These are phyloP conservation scores for Colletotrichum tanaceti DNA, from an alignment of 2,329 filamentous ascomycete genomes.

Conservation along the genomic window DNA sequence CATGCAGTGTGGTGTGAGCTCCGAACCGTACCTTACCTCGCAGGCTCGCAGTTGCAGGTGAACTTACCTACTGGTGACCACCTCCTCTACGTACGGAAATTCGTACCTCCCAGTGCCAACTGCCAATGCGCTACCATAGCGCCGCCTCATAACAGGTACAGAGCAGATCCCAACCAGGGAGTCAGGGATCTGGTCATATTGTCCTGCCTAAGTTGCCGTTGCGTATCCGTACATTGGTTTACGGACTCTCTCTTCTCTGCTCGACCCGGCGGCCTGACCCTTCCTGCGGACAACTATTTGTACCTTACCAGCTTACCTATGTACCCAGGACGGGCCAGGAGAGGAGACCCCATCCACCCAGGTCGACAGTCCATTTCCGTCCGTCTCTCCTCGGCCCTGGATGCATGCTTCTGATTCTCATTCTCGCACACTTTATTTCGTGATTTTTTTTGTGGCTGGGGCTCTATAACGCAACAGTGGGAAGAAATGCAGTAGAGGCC, in stretches of 20 bases:
- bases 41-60: too few relatives aligned
- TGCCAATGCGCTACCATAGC: conserved; percentile 6
- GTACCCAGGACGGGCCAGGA: too few relatives aligned
- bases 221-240: background rate
- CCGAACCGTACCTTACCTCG: conserved; percentile 6
- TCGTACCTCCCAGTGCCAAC: too few relatives aligned
- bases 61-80: background rate
- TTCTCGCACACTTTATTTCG: conserved; percentile 10
- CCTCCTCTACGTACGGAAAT: too few relatives aligned
- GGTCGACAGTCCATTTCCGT: conserved; percentile 9
- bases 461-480: background rate
- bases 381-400: conserved; percentile 17
- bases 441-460: too few relatives aligned
- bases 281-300: background rate
- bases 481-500: background rate
- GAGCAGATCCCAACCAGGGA: conserved; percentile 20
- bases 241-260: background rate
- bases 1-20: conserved; percentile 18
- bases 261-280: background rate
- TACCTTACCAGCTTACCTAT: background rate
- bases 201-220: background rate
- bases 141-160: conserved; percentile 10
- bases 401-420: conserved; percentile 18
- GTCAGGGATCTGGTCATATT: conserved; percentile 17
- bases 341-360: background rate